phyloP scores from a whole-genome alignment of 2,329 filamentous ascomycete species.

The Calonectria naviculata region DNA sequence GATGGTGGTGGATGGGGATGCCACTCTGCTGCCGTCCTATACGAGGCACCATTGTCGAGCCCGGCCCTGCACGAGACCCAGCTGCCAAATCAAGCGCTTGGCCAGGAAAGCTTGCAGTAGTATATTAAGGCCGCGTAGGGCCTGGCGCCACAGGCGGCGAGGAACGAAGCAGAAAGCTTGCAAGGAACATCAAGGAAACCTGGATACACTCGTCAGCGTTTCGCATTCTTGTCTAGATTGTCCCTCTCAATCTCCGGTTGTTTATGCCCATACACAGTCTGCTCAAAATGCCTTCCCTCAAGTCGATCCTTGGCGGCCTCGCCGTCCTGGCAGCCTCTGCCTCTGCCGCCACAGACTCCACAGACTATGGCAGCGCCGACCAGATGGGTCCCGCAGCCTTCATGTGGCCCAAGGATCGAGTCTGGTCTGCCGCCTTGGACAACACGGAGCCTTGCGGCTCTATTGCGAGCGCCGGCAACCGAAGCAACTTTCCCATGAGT shows the following conservation, averaged over 20 bases:
- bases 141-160: constrained; percentile 9
- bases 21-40: neutral
- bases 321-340: constrained; percentile 23
- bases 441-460: constrained; percentile 70
- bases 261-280: neutral
- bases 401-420: constrained; percentile 69
- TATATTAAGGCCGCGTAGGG: constrained; percentile 27
- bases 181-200: neutral
- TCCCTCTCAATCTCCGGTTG: constrained; percentile 12
- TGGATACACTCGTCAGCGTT: neutral
- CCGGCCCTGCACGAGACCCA: neutral
- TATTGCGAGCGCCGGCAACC: constrained; percentile 55
- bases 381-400: constrained; percentile 67
- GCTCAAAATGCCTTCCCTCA: constrained; percentile 30
- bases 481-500: constrained; percentile 68
- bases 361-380: constrained; percentile 22
- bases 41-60: neutral
- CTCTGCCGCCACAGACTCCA: constrained; percentile 20
- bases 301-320: constrained; percentile 29
- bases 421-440: constrained; percentile 64
- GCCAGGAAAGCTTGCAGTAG: neutral
- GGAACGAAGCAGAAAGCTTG: neutral
- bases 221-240: neutral
- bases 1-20: neutral
- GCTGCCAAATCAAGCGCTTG: constrained; percentile 6